Percentiles rank a stretch among this genome's conserved stretches.
phyloP scores from a whole-genome alignment of 1,139 yeast species.

The Entelexis sorbosivorans region DNA sequence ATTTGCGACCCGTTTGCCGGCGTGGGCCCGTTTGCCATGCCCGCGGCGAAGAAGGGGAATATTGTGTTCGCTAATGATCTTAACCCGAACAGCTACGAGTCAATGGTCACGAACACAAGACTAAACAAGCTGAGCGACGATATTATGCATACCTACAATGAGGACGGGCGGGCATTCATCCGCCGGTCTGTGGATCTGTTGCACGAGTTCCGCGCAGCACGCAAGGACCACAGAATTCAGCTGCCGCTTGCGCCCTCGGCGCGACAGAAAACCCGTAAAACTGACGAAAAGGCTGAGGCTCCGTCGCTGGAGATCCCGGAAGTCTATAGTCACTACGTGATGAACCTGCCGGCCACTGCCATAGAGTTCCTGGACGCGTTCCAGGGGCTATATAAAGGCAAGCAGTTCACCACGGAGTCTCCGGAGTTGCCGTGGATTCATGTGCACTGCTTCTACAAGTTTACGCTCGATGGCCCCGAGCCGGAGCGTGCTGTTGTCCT shows the following conservation, averaged over 20 bases:
- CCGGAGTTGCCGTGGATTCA: slow-evolving; percentile 65
- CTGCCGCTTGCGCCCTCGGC: not conserved
- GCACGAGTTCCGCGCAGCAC: slow-evolving; percentile 26
- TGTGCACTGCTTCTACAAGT: slow-evolving; percentile 89
- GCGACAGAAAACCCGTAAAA: slow-evolving; percentile 22
- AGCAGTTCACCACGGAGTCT: slow-evolving; percentile 23
- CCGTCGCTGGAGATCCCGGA: slow-evolving; percentile 40
- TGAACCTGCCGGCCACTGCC: slow-evolving; percentile 94
- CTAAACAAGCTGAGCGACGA: slow-evolving; percentile 52
- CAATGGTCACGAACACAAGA: slow-evolving; percentile 52
- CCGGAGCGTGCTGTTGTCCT: slow-evolving; percentile 58
- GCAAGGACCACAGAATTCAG: slow-evolving; percentile 12
- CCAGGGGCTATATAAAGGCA: slow-evolving; percentile 49
- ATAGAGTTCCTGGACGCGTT: slow-evolving; percentile 71
- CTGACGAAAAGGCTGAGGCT: not conserved
- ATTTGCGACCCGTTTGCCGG: slow-evolving; percentile 97
- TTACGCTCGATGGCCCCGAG: slow-evolving; percentile 57
- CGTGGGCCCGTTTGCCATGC: slow-evolving; percentile 95
- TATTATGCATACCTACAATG: slow-evolving; percentile 50
- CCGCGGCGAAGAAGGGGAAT: slow-evolving; percentile 83
- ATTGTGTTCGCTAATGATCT: slow-evolving; percentile 85
- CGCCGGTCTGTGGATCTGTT: slow-evolving; percentile 46
- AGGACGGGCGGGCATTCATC: slow-evolving; percentile 79
- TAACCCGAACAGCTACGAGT: slow-evolving; percentile 74
- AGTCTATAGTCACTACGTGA: slow-evolving; percentile 62